A percentile compares a stretch with the other conserved stretches of the same genome.
Conservation (phyloP, 2,329 filamentous ascomycete species). For the Exophiala dermatitidis region DNA sequence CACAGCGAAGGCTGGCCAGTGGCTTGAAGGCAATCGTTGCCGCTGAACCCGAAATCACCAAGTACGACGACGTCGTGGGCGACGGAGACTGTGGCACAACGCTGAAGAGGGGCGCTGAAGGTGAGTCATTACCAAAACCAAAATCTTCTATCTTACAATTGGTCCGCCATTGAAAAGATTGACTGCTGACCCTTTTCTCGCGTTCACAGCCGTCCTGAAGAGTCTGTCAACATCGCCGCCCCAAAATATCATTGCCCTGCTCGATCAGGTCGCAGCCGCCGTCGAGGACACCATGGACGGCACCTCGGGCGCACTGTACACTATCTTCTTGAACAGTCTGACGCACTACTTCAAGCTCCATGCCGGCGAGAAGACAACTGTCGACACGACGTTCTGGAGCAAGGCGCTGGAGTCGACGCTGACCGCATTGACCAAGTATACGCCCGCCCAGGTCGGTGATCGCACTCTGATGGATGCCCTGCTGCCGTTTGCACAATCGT, state of each 20-base stretch:
- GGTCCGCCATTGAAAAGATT: background rate
- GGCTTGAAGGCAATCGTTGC: conserved; percentile 26
- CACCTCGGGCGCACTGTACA: conserved; percentile 58
- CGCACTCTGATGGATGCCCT: conserved; percentile 12
- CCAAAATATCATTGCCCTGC: conserved; percentile 32
- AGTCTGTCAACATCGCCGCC: conserved; percentile 1
- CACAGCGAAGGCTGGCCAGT: background rate
- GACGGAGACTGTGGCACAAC: conserved; percentile 62
- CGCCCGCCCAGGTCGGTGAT: conserved; percentile 9
- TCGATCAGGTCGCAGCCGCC: conserved; percentile 46
- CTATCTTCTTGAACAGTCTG: conserved; percentile 16
- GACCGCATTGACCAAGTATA: conserved; percentile 5
- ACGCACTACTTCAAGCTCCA: background rate
- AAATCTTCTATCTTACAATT: too few relatives aligned
- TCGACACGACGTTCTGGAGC: conserved; percentile 2
- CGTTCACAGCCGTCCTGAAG: conserved; percentile 30
- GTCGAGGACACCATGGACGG: conserved; percentile 60
- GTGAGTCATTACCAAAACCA: conserved; percentile 22
- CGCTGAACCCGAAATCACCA: conserved; percentile 57
- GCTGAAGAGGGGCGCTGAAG: conserved; percentile 48
- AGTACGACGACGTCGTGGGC: conserved; percentile 57
- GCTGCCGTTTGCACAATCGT: conserved; percentile 1
- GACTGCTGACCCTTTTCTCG: conserved; percentile 34
- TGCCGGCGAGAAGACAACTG: background rate
- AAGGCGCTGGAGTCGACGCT: background rate